Evolutionary conservation across 257 asterid species (phyloP).

Genomic region (Anisodus tanguticus): DNA sequence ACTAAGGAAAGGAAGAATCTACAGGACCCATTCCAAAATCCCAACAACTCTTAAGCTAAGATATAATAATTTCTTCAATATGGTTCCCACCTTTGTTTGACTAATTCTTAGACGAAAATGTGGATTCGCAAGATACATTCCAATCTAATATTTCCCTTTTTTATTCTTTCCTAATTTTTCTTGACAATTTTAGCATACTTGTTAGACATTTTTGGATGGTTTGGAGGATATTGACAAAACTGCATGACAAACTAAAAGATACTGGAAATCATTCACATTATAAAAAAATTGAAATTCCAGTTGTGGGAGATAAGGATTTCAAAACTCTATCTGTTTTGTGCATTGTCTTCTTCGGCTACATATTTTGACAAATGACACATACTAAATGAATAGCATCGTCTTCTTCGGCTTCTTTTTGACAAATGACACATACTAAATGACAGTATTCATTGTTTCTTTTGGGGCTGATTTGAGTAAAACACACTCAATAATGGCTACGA

Average conservation of each 20-base stretch:
- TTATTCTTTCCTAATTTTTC: neutral
- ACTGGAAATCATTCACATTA: slow-evolving; percentile 36
- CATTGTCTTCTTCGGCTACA: no score
- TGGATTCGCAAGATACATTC: neutral
- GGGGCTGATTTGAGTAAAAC: neutral
- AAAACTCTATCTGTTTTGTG: neutral
- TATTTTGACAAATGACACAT: no score
- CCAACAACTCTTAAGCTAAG: slow-evolving; percentile 26
- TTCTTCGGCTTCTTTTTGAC: slow-evolving; percentile 39
- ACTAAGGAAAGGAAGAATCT: neutral
- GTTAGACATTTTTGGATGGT: neutral
- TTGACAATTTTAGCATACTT: neutral
- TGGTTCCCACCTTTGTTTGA: slow-evolving; percentile 12
- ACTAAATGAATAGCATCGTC: no score
- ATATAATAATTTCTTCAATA: neutral
- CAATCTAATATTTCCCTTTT: neutral
- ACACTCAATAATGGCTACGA: neutral
- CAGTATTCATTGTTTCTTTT: slow-evolving; percentile 39
- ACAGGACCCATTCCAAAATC: neutral
- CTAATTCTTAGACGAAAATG: neutral
- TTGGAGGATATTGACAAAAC: slow-evolving; percentile 30
- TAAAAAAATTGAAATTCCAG: neutral
- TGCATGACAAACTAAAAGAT: slow-evolving; percentile 29
- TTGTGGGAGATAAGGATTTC: neutral
- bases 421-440: slow-evolving; percentile 47